Evolutionary conservation across 2,329 filamentous ascomycete genomes (phyloP).

Genomic region (Sarocladium oryzae): DNA sequence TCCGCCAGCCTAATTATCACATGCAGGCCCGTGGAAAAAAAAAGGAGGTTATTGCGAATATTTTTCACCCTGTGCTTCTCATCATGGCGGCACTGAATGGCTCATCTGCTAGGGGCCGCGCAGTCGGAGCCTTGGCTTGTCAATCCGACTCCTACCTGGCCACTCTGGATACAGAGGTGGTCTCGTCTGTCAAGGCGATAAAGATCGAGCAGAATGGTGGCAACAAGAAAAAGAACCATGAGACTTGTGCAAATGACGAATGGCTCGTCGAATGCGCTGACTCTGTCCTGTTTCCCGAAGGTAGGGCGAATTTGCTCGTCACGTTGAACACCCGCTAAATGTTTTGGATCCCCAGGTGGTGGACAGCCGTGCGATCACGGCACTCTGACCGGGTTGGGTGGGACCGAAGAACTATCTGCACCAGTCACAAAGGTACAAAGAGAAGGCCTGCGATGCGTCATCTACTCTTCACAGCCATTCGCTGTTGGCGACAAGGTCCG

Average conservation of each 20-base stretch:
- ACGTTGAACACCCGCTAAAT: neutral
- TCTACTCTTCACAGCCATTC: slow-evolving; percentile 16
- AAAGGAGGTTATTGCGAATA: too few species aligned
- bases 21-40: too few species aligned
- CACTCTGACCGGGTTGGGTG: slow-evolving; percentile 15
- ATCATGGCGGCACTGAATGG: too few species aligned
- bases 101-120: too few species aligned
- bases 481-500: slow-evolving; percentile 15
- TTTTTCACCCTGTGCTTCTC: too few species aligned
- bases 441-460: slow-evolving; percentile 20
- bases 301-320: slow-evolving; percentile 9
- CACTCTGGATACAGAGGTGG: slow-evolving; percentile 18
- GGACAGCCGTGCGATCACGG: slow-evolving; percentile 25
- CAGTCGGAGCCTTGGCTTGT: slow-evolving; percentile 23
- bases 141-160: slow-evolving; percentile 21
- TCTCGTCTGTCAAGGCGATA: slow-evolving; percentile 21
- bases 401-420: slow-evolving; percentile 12
- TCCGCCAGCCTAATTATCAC: too few species aligned
- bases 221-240: slow-evolving; percentile 13
- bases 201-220: slow-evolving; percentile 11
- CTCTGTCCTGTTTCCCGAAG: slow-evolving; percentile 25
- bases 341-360: slow-evolving; percentile 21
- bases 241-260: slow-evolving; percentile 11
- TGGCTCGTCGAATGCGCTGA: slow-evolving; percentile 26
- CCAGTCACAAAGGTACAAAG: slow-evolving; percentile 20